These are phyloP conservation scores for Neurospora sp. DNA, from an alignment of 495 filamentous ascomycete species.

Conservation along the genomic window DNA sequence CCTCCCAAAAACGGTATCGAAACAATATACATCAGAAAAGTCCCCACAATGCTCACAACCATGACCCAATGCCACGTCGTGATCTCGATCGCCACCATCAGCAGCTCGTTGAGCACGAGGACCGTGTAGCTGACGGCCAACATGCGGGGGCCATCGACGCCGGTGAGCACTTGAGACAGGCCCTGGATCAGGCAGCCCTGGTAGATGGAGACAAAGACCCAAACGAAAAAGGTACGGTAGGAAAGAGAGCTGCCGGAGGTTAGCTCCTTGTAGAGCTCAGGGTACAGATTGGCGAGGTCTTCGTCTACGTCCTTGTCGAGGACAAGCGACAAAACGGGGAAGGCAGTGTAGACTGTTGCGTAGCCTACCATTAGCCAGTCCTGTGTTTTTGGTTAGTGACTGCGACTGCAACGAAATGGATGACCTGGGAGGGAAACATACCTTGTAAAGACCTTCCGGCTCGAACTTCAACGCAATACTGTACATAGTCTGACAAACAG, in stretches of 20 bases:
- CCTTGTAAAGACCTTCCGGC: constrained; percentile 81
- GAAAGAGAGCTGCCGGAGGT: constrained; percentile 74
- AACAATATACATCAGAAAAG: constrained; percentile 65
- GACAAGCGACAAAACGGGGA: constrained; percentile 90
- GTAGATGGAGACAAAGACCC: constrained; percentile 92
- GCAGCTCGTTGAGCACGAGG: constrained; percentile 85
- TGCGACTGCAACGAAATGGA: neutral
- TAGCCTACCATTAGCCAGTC: constrained; percentile 98
- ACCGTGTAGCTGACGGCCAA: constrained; percentile 87
- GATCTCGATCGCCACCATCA: constrained; percentile 94
- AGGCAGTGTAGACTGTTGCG: constrained; percentile 90
- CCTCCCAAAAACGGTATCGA: constrained; percentile 77
- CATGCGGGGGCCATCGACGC: constrained; percentile 59
- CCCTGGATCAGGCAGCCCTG: constrained; percentile 94
- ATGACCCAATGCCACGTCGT: constrained; percentile 97
- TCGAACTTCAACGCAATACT: constrained; percentile 85
- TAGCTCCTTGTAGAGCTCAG: constrained; percentile 93
- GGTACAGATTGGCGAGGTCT: constrained; percentile 84
- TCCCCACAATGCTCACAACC: constrained; percentile 75
- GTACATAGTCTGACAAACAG: constrained; percentile 93
- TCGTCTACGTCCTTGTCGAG: constrained; percentile 94
- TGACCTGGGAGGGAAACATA: too few species aligned
- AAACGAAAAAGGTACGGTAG: constrained; percentile 91
- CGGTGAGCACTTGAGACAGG: constrained; percentile 75
- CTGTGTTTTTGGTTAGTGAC: constrained; percentile 24